Evolutionary conservation across 2,329 filamentous ascomycete species (phyloP).

Genomic region (Cadophora sp.): DNA sequence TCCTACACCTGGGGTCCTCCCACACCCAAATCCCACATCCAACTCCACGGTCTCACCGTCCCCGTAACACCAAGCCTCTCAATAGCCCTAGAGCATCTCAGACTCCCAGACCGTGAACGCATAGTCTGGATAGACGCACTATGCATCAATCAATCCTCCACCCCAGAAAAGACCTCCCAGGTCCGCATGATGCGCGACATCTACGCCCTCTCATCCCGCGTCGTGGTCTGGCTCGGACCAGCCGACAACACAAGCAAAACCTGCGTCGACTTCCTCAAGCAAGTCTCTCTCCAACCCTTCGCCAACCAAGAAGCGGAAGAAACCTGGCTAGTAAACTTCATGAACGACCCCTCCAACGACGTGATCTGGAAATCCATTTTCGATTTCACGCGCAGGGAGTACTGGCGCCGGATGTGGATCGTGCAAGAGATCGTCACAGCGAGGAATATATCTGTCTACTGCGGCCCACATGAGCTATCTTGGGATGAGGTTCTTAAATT

Average conservation of each 20-base stretch:
- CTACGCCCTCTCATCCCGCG: neutral
- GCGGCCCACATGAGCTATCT: neutral
- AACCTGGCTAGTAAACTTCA: neutral
- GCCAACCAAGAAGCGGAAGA: neutral
- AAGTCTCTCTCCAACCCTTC: neutral
- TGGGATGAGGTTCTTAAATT: constrained; percentile 3
- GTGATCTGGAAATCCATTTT: neutral
- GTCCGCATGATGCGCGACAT: constrained; percentile 4
- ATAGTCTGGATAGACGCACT: constrained; percentile 7
- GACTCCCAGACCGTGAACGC: neutral
- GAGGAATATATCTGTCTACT: neutral
- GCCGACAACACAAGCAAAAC: neutral
- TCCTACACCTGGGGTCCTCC: constrained; percentile 4
- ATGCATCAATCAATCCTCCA: neutral
- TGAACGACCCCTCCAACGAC: constrained; percentile 1
- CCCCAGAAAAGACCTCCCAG: neutral
- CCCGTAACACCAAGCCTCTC: neutral
- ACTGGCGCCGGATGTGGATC: constrained; percentile 14
- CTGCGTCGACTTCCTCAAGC: neutral
- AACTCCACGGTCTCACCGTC: neutral
- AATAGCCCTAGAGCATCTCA: neutral
- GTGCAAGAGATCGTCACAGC: constrained; percentile 10
- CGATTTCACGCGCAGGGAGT: neutral
- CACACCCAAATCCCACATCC: neutral
- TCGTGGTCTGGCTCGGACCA: neutral